A percentile compares a stretch with the other conserved stretches of the same genome.
Conservation (phyloP, 2,329 filamentous ascomycete genomes). For the Alternaria tenuissima region DNA sequence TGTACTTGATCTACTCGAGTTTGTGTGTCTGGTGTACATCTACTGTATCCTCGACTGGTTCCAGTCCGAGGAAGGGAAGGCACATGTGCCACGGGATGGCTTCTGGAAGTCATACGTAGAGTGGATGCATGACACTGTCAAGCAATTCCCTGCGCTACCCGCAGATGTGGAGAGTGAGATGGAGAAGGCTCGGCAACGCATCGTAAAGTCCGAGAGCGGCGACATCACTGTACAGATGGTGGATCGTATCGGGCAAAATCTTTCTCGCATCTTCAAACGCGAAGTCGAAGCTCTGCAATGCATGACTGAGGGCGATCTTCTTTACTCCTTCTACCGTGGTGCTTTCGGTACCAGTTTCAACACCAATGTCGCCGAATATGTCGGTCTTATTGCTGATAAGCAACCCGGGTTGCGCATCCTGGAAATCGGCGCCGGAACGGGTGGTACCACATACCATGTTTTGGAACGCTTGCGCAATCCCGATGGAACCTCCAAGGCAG, state of each 20-base stretch:
- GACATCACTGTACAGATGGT: conserved; percentile 16
- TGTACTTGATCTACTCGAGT: conserved; percentile 12
- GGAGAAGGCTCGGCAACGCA: conserved; percentile 10
- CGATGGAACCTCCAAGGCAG: conserved; percentile 8
- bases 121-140: conserved; percentile 14
- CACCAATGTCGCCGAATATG: conserved; percentile 12
- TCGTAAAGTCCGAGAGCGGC: conserved; percentile 9
- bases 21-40: conserved; percentile 14
- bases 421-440: conserved; percentile 16
- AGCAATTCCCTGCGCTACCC: conserved; percentile 8
- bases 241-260: conserved; percentile 12
- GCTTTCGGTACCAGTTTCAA: conserved; percentile 16
- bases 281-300: conserved; percentile 15
- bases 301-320: conserved; percentile 15
- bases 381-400: conserved; percentile 13
- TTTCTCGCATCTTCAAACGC: conserved; percentile 10
- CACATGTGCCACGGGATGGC: conserved; percentile 8
- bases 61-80: conserved; percentile 9
- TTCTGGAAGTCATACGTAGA: conserved; percentile 16
- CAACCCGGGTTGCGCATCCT: conserved; percentile 10
- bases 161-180: conserved; percentile 9
- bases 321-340: conserved; percentile 10
- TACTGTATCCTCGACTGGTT: conserved; percentile 12
- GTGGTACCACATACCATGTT: conserved; percentile 12
- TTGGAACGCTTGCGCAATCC: conserved; percentile 13